Percentiles rank a stretch among this genome's conserved stretches.
These are phyloP conservation scores for Syncephalastrum contaminatum DNA, from an alignment of 371 early-diverging fungal genomes.

Conservation along the genomic window DNA sequence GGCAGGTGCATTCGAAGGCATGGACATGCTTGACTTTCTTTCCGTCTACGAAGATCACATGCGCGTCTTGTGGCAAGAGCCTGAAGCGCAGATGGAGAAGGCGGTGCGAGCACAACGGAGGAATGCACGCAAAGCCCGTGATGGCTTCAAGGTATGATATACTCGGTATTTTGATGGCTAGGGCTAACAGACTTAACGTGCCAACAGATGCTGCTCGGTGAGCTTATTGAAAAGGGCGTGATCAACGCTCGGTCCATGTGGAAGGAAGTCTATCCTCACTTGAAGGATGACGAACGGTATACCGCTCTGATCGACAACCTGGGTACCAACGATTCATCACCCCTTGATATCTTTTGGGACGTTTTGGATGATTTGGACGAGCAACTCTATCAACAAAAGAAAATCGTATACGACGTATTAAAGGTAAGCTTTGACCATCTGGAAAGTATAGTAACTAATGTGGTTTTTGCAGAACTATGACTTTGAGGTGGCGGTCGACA, in stretches of 20 bases:
- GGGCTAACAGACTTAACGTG: constrained; percentile 4
- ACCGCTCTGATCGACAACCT: constrained; percentile 51
- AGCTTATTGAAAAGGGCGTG: constrained; percentile 48
- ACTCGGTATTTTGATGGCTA: background rate
- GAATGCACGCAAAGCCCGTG: constrained; percentile 69
- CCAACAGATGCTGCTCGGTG: constrained; percentile 54
- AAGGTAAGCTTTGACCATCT: constrained; percentile 26
- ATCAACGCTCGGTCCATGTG: constrained; percentile 76
- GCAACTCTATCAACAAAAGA: constrained; percentile 67
- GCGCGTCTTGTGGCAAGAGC: constrained; percentile 61
- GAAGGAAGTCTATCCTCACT: constrained; percentile 79
- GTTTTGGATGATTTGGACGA: constrained; percentile 79
- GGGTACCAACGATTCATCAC: constrained; percentile 82
- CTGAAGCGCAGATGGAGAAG: constrained; percentile 39
- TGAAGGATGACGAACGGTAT: constrained; percentile 74
- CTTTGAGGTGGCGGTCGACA: constrained; percentile 53
- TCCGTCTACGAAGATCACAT: constrained; percentile 81
- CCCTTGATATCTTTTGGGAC: constrained; percentile 93
- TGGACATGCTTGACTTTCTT: constrained; percentile 82
- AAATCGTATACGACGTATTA: constrained; percentile 59
- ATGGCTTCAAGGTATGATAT: constrained; percentile 51
- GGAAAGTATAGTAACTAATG: background rate
- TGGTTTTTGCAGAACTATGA: constrained; percentile 27
- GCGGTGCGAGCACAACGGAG: constrained; percentile 45
- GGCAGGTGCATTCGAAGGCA: constrained; percentile 58